A percentile compares a stretch with the other conserved stretches of the same genome.
phyloP scores from a whole-genome alignment of 1,284 basidiomycete species.

The Tylopilus orsonianus region DNA sequence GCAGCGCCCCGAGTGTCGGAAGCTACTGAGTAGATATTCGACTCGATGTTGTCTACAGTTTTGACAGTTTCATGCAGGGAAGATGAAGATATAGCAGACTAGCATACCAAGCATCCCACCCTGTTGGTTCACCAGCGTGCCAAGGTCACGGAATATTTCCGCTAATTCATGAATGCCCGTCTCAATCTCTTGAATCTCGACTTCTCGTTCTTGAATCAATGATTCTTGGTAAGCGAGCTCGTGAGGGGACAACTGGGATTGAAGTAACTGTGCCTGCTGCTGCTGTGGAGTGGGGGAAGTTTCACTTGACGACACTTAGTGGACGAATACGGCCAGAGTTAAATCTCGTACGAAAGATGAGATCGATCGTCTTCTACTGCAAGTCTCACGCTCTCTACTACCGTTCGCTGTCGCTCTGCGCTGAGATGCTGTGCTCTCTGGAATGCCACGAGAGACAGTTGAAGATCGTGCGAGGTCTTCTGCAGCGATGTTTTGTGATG shows the following conservation, averaged over 20 bases:
- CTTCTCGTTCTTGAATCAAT: slow-evolving; percentile 92
- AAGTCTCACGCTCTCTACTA: slow-evolving; percentile 78
- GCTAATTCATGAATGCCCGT: slow-evolving; percentile 95
- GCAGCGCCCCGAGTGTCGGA: slow-evolving; percentile 84
- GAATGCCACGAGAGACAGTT: slow-evolving; percentile 86
- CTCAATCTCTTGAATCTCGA: slow-evolving; percentile 96
- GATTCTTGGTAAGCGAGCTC: slow-evolving; percentile 97
- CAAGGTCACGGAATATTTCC: slow-evolving; percentile 96
- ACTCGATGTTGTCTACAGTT: slow-evolving; percentile 90
- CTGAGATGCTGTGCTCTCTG: slow-evolving; percentile 89
- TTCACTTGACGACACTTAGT: slow-evolving; percentile 35
- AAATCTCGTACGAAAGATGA: slow-evolving; percentile 32
- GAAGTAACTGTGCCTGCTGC: slow-evolving; percentile 70
- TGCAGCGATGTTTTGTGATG: slow-evolving; percentile 76
- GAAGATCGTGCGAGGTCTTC: slow-evolving; percentile 93
- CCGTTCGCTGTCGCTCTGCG: slow-evolving; percentile 82
- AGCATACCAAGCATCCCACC: slow-evolving; percentile 91
- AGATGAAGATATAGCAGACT: neutral
- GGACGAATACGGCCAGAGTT: neutral
- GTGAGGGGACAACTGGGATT: slow-evolving; percentile 77
- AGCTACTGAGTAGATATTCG: slow-evolving; percentile 87
- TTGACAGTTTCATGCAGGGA: neutral
- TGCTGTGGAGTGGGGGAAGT: slow-evolving; percentile 46
- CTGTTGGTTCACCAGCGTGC: slow-evolving; percentile 93
- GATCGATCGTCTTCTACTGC: slow-evolving; percentile 69